Evolutionary conservation across 495 filamentous ascomycete species (phyloP), one percentile per base, ranked within the genome.

Genomic region (Pseudotulostoma volvatum): DNA sequence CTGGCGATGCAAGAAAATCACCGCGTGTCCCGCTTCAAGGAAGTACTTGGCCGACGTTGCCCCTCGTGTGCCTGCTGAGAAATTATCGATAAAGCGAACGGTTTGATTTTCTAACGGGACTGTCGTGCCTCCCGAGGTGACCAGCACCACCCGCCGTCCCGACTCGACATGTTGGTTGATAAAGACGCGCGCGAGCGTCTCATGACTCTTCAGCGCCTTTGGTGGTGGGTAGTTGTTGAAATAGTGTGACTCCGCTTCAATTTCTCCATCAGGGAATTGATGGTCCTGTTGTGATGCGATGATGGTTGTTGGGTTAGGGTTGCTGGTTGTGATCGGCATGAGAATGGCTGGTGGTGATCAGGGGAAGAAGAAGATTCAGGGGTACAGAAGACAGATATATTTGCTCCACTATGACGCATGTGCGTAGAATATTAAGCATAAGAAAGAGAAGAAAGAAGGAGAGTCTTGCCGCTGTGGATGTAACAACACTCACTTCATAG

Each of bases 11-110:
- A 97, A 63, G 63, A 97, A 97, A 44, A 97, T 79, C 34, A 95
- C 90, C 9, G 90, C 90, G 49, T 97, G 96, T 18, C 87, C 88
- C 17, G 77, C 67, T 46, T 88, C 73, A 28, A 97, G 74, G 54
- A 97, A 95, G 55, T 95, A 93, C 58, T 97, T 92, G 15, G 90
- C 92, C 21, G 81, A 90, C n/a, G 86, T 93, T 9, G 90, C 90
- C 32, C 88, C 92, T 41, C 90, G 73, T 1, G 88, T 95, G 30
- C 92, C 92, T 9, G 87, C 88, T 44, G 77, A 84, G 65, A 97
- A 97, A 57, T 97, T 97, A 64, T 96, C 90, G 59, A 96, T 94
- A 66, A 94, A 95, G 21, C 88, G 81, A 16, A 96, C 90, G 0
- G 88, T 96, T 47, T 94, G 83, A 48, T 85, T 81, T 54, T 97